These are phyloP conservation scores for Jatropha multifida DNA, from an alignment of 441 rosid genomes.

Conservation along the genomic window DNA sequence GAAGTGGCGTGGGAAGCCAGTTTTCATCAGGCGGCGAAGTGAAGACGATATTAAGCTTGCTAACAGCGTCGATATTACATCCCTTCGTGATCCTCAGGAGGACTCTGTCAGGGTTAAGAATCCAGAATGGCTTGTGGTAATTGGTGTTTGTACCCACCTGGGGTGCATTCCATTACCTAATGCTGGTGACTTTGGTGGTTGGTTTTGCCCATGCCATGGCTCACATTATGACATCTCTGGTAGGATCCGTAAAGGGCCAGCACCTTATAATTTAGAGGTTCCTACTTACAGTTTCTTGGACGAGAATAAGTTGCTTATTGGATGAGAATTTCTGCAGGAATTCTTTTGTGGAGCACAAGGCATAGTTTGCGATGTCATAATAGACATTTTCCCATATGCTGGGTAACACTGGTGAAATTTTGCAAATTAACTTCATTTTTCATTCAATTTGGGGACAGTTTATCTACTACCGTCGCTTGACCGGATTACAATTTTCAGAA, in stretches of 20 bases:
- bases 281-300: conserved; percentile 94
- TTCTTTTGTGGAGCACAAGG: conserved; percentile 17
- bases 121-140: conserved; percentile 91
- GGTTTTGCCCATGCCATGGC: conserved; percentile 99
- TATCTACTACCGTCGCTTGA: conserved; percentile 21
- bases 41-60: conserved; percentile 86
- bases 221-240: conserved; percentile 97
- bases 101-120: conserved; percentile 83
- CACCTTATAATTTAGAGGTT: conserved; percentile 93
- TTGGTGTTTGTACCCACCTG: conserved; percentile 95
- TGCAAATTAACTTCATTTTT: conserved; percentile 24
- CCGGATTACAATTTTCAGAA: conserved; percentile 26
- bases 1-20: conserved; percentile 99
- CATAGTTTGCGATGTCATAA: conserved; percentile 15
- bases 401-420: conserved; percentile 18
- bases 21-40: conserved; percentile 85
- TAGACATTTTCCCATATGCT: conserved; percentile 17
- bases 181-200: conserved; percentile 97
- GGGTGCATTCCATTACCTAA: conserved; percentile 97
- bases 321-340: conserved; percentile 38
- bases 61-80: conserved; percentile 77
- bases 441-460: conserved; percentile 20
- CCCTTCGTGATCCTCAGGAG: conserved; percentile 89
- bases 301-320: conserved; percentile 75
- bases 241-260: conserved; percentile 95